Conservation (phyloP, 257 asterid species). For the Jacaranda mimosifolia region DNA sequence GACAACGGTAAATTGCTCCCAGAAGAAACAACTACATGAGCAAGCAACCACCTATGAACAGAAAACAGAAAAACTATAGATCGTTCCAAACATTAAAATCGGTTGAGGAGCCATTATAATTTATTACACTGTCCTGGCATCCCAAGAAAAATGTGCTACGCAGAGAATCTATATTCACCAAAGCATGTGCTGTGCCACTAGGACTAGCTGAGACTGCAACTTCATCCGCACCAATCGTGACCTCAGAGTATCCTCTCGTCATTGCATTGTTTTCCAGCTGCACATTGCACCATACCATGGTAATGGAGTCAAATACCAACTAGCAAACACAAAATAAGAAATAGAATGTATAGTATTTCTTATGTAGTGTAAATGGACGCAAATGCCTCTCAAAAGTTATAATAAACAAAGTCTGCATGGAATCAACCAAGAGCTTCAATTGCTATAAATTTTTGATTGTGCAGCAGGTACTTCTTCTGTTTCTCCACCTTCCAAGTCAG, state of each 20-base stretch:
- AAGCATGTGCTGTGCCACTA: conserved; percentile 86
- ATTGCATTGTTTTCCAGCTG: conserved; percentile 77
- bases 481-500: background rate
- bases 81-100: conserved; percentile 89
- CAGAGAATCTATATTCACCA: conserved; percentile 66
- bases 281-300: conserved; percentile 23
- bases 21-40: conserved; percentile 29
- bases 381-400: background rate
- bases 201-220: conserved; percentile 82
- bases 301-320: conserved; percentile 14
- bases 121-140: conserved; percentile 74
- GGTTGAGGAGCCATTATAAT: conserved; percentile 60
- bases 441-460: background rate
- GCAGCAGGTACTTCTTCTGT: background rate
- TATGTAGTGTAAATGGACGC: background rate
- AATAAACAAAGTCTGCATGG: background rate
- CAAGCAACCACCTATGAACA: background rate
- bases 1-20: conserved; percentile 22
- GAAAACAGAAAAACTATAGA: conserved; percentile 43
- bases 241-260: conserved; percentile 71
- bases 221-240: conserved; percentile 73
- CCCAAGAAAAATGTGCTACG: conserved; percentile 73
- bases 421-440: background rate
- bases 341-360: background rate
- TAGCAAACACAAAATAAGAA: conserved; percentile 10